Conservation (phyloP, 345 rosid genomes). For the Lepidium aucheri region DNA sequence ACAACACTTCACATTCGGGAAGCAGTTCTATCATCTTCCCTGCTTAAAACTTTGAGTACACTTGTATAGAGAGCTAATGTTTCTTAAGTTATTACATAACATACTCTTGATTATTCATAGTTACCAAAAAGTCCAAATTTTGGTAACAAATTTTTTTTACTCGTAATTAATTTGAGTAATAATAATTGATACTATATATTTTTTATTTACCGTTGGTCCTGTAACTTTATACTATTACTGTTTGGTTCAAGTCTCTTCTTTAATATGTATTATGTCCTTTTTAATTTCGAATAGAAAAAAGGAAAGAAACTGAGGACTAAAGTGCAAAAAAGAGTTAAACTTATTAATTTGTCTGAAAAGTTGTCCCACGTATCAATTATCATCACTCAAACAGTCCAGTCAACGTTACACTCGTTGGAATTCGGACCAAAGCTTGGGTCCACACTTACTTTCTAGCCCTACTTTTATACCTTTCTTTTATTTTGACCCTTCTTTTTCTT, state of each 20-base stretch:
- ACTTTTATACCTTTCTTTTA: not conserved
- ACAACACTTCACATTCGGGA: not conserved
- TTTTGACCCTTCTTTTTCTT: not conserved
- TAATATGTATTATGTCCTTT: not conserved
- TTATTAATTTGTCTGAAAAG: not conserved
- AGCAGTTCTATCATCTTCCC: not conserved
- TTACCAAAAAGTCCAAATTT: not conserved
- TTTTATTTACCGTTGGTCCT: not conserved
- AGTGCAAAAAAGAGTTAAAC: no score
- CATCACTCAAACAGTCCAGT: not conserved
- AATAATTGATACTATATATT: not conserved
- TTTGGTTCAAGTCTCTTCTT: not conserved
- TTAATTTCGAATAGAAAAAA: no score
- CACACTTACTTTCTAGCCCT: not conserved
- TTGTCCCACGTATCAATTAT: not conserved
- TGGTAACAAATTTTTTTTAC: not conserved
- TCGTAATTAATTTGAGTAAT: not conserved
- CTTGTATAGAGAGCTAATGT: not conserved
- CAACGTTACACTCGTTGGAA: not conserved
- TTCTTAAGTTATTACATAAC: not conserved
- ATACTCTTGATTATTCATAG: not conserved
- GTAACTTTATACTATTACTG: not conserved
- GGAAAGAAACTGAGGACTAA: no score
- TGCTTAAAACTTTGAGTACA: not conserved
- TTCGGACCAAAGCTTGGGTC: not conserved